Conservation (phyloP, 768 basidiomycete genomes). For the Mycena olivaceomarginata region DNA sequence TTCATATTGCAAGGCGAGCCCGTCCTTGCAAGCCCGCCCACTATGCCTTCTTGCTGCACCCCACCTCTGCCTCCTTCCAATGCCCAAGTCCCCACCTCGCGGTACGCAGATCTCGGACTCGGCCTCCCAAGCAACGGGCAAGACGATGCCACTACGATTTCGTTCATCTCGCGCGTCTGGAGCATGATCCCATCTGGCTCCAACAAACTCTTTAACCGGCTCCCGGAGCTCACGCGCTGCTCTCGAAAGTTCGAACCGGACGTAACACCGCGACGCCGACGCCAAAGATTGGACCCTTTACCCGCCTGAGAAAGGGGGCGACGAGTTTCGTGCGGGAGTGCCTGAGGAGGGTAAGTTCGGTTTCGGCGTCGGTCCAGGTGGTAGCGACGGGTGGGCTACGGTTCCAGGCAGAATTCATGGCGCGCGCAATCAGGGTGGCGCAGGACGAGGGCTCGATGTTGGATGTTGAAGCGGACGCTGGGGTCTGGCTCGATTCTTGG, state of each 20-base stretch:
- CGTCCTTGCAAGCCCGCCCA: no score
- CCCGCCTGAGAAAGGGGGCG: not conserved
- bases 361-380: not conserved
- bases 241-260: not conserved
- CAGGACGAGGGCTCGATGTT: not conserved
- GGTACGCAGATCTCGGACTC: constrained; percentile 18
- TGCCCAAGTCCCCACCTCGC: not conserved
- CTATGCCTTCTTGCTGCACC: not conserved
- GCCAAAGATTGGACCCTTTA: not conserved
- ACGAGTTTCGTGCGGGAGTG: constrained; percentile 13
- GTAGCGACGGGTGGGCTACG: not conserved
- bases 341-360: not conserved
- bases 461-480: constrained; percentile 15
- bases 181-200: not conserved
- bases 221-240: not conserved
- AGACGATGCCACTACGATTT: not conserved
- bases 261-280: not conserved
- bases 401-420: not conserved
- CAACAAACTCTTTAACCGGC: not conserved
- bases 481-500: not conserved
- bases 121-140: constrained; percentile 9
- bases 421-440: not conserved
- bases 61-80: not conserved
- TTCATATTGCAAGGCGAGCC: no score
- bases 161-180: not conserved